Percentiles rank a stretch among this genome's conserved stretches.
Evolutionary conservation across 768 basidiomycete genomes (phyloP).

Genomic region (Rhodotorula sphaerocarpa): DNA sequence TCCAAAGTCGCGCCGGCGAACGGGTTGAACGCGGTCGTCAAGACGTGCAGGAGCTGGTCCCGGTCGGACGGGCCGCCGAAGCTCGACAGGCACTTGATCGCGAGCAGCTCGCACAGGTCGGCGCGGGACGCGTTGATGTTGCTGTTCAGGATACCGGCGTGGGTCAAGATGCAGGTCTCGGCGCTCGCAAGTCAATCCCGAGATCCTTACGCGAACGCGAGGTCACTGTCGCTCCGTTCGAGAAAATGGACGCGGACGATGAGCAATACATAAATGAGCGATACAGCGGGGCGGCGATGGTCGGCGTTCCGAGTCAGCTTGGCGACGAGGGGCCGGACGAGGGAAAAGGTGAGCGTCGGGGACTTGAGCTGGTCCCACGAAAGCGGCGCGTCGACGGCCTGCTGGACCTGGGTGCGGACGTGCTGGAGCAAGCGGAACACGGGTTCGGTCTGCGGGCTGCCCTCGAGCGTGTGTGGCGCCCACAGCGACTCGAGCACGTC

Average conservation of each 20-base stretch:
- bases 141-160: background rate
- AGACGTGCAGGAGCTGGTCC: conserved; percentile 64
- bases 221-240: conserved; percentile 9
- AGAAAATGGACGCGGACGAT: conserved; percentile 21
- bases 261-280: conserved; percentile 22
- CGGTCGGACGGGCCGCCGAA: conserved; percentile 43
- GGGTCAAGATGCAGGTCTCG: no score
- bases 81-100: conserved; percentile 70
- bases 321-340: conserved; percentile 17
- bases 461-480: no score
- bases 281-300: conserved; percentile 14
- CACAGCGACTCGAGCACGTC: no score
- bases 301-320: conserved; percentile 6
- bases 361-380: conserved; percentile 13
- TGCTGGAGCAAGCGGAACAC: conserved; percentile 31
- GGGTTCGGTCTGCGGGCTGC: background rate
- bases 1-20: conserved; percentile 64
- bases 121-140: conserved; percentile 60
- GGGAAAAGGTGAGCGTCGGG: conserved; percentile 24
- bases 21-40: conserved; percentile 78
- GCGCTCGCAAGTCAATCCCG: background rate
- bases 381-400: conserved; percentile 21
- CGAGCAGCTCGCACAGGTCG: conserved; percentile 75
- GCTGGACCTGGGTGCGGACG: conserved; percentile 6
- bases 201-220: conserved; percentile 28